Evolutionary conservation across 257 asterid species (phyloP).

Genomic region (Scutellaria barbata): DNA sequence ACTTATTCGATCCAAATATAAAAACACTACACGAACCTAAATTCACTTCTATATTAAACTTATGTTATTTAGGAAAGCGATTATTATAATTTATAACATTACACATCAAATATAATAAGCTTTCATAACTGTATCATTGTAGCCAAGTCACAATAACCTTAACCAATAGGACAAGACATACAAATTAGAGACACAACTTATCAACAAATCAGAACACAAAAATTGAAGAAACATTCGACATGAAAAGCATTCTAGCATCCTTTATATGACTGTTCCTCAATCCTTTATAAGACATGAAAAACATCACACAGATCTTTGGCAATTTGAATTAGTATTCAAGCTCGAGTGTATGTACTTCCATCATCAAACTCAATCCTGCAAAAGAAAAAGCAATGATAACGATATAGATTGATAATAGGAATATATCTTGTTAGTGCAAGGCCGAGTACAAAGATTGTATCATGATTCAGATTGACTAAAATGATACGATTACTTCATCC

Average conservation of each 20-base stretch:
- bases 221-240: slow-evolving; percentile 1
- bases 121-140: background rate
- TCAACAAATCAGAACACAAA: slow-evolving; percentile 3
- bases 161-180: background rate
- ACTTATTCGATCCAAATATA: too few relatives aligned
- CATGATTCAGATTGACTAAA: too few relatives aligned
- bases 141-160: background rate
- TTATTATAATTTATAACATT: background rate
- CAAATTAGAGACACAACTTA: background rate
- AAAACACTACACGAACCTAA: too few relatives aligned
- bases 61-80: background rate
- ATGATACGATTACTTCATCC: background rate
- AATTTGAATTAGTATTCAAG: background rate
- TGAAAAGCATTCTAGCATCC: slow-evolving; percentile 13
- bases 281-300: too few relatives aligned
- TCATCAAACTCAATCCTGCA: slow-evolving; percentile 31
- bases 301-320: slow-evolving; percentile 13
- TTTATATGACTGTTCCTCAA: background rate
- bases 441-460: too few relatives aligned
- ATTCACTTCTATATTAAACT: too few relatives aligned
- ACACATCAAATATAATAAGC: slow-evolving; percentile 1
- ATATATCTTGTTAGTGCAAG: background rate
- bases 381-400: background rate
- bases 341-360: background rate
- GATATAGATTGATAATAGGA: background rate